Conservation (phyloP, 495 filamentous ascomycete species). For the Lasiosphaeriaceae sp. region DNA sequence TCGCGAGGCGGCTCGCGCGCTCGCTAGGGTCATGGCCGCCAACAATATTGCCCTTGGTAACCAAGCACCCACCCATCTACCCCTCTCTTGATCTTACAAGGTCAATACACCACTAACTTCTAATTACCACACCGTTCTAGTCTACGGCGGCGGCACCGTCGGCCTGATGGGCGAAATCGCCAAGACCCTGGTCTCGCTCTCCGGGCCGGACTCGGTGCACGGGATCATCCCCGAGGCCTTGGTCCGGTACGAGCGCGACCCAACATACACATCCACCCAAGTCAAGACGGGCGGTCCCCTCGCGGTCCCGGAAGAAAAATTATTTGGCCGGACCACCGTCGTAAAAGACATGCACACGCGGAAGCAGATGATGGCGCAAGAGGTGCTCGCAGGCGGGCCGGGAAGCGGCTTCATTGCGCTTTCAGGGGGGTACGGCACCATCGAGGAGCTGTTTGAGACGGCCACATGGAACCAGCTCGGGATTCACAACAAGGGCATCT, state of each 20-base stretch:
- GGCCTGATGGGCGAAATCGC: slow-evolving; percentile 95
- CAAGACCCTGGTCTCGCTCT: slow-evolving; percentile 77
- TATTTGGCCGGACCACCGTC: slow-evolving; percentile 80
- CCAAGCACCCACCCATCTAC: neutral
- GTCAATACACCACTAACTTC: neutral
- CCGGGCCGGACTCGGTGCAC: slow-evolving; percentile 79
- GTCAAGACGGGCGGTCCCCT: slow-evolving; percentile 23
- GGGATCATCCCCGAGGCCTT: slow-evolving; percentile 88
- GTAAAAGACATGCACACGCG: slow-evolving; percentile 94
- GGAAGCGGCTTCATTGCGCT: slow-evolving; percentile 89
- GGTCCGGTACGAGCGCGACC: slow-evolving; percentile 70
- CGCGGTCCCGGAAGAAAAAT: slow-evolving; percentile 56
- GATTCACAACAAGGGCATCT: slow-evolving; percentile 78
- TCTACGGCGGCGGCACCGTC: slow-evolving; percentile 92
- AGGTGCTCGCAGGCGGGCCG: slow-evolving; percentile 73
- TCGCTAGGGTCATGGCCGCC: slow-evolving; percentile 69
- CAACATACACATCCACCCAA: slow-evolving; percentile 39
- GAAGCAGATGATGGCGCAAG: slow-evolving; percentile 85
- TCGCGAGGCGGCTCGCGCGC: slow-evolving; percentile 69
- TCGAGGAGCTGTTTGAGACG: slow-evolving; percentile 96
- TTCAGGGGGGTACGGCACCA: slow-evolving; percentile 86
- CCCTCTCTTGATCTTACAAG: neutral
- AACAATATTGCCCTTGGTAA: slow-evolving; percentile 65
- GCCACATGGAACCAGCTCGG: slow-evolving; percentile 97
- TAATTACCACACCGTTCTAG: slow-evolving; percentile 23